Base-by-base conservation (phyloP, 2,329 filamentous ascomycete species). In the Paraphaeosphaeria minitans region DNA sequence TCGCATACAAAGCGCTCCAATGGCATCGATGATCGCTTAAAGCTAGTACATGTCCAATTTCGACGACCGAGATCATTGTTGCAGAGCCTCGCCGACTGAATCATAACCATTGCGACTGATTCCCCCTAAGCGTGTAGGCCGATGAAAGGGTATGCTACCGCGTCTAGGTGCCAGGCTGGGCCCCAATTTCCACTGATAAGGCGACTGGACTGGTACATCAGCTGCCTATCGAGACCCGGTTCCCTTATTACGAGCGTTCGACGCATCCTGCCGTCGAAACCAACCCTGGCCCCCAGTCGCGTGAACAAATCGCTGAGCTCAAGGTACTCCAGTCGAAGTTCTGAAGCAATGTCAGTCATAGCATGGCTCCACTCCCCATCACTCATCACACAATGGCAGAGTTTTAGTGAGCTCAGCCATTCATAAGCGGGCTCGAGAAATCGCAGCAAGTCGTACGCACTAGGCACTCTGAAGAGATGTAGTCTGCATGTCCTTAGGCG, bases 91-190 rank as follows among this genome's bases (percentile, higher is more conserved):
- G 8, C 10, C 31, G n/a, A 33, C n/a, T 13, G n/a, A 21, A n/a
- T 37, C 42, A 14, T 10, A 22, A 31, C 24, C 39, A 33, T 19
- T 43, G 27, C 3, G 2, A 31, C 27, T 29, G 16, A 37, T 53
- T 45, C 14, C 37, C 14, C 16, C 49, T 43, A 56, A 21, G 35
- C 22, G 24, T 49, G 54, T 27, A 56, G 7, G 8, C 57, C 57
- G 48, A 52, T 53, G 48, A 70, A 71, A 13, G 68, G 68, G 62
- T 71, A 71, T 12, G 63, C 54, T 43, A 66, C 58, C 22, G 59
- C 56, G 14, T 61, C 63, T 16, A 68, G 45, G 60, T 63, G 62
- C 65, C 63, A 70, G 27, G 59, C 57, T 22, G 63, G 61, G 2
- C 61, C 63, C 53, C 58, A 63, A 27, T 58, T 54, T 8, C 55